Conservation (phyloP, 2,329 filamentous ascomycete genomes). For the Dothistroma septosporum region DNA sequence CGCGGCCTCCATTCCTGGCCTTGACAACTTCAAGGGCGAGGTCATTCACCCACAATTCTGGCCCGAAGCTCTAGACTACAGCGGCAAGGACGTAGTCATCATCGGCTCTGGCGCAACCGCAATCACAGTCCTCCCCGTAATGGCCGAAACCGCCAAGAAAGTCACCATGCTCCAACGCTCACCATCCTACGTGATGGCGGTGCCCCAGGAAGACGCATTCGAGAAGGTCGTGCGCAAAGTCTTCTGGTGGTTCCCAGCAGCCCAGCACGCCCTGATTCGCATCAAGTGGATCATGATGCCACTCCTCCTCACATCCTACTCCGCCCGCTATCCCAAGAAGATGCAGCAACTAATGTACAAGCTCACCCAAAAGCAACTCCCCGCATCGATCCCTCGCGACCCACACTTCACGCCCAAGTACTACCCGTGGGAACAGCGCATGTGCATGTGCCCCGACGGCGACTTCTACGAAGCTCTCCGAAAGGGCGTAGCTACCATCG, state of each 20-base stretch:
- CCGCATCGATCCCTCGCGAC: conserved; percentile 40
- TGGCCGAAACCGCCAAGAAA: conserved; percentile 60
- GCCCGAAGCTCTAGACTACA: conserved; percentile 64
- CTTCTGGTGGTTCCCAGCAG: conserved; percentile 22
- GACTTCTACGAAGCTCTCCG: conserved; percentile 56
- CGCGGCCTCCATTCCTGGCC: conserved; percentile 59
- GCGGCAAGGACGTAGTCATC: conserved; percentile 64
- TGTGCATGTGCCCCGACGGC: conserved; percentile 64
- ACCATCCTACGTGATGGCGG: conserved; percentile 55
- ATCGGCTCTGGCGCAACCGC: conserved; percentile 78
- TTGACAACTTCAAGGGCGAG: conserved; percentile 61
- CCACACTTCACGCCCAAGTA: conserved; percentile 46
- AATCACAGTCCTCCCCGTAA: conserved; percentile 67
- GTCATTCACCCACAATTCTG: conserved; percentile 72
- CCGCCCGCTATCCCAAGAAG: conserved; percentile 31
- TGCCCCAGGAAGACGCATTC: conserved; percentile 27
- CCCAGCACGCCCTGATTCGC: conserved; percentile 33
- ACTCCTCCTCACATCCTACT: conserved; percentile 35
- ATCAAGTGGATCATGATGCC: conserved; percentile 36
- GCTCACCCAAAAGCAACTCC: conserved; percentile 45
- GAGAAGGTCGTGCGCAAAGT: conserved; percentile 26
- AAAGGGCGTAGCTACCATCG: conserved; percentile 50
- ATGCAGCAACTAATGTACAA: conserved; percentile 38
- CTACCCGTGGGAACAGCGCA: conserved; percentile 63
- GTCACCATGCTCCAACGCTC: conserved; percentile 80